phyloP scores from a whole-genome alignment of 345 rosid genomes.

The Lenwebbia sp. region DNA sequence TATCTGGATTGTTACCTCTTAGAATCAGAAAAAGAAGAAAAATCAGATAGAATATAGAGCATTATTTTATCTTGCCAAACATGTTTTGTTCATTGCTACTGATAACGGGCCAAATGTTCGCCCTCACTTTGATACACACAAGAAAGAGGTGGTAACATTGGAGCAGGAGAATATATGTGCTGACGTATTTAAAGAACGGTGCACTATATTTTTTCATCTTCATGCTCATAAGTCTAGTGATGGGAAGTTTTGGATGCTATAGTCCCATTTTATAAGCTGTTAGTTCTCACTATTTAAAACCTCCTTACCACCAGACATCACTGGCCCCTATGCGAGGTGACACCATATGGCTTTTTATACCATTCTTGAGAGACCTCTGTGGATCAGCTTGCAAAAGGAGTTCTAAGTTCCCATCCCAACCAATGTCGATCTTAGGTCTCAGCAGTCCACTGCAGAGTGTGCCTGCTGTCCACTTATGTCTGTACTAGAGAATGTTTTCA shows the following conservation, averaged over 20 bases:
- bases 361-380: not conserved
- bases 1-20: not conserved
- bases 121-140: not conserved
- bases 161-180: not conserved
- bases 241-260: not conserved
- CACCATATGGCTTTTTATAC: not conserved
- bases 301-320: not conserved
- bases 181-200: not conserved
- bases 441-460: not conserved
- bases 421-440: not conserved
- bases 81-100: not conserved
- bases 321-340: not conserved
- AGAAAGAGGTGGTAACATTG: not conserved
- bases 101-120: not conserved
- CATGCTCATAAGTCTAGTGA: not conserved
- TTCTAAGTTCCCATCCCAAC: not conserved
- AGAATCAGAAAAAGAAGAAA: not conserved
- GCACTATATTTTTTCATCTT: not conserved
- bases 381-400: not conserved
- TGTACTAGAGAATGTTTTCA: no score
- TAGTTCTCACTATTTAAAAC: not conserved
- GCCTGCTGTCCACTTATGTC: no score
- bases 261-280: not conserved
- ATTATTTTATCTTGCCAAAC: not conserved
- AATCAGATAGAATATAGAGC: not conserved